Conservation (phyloP, 805 yeast species). For the Sungouiella blattae region DNA sequence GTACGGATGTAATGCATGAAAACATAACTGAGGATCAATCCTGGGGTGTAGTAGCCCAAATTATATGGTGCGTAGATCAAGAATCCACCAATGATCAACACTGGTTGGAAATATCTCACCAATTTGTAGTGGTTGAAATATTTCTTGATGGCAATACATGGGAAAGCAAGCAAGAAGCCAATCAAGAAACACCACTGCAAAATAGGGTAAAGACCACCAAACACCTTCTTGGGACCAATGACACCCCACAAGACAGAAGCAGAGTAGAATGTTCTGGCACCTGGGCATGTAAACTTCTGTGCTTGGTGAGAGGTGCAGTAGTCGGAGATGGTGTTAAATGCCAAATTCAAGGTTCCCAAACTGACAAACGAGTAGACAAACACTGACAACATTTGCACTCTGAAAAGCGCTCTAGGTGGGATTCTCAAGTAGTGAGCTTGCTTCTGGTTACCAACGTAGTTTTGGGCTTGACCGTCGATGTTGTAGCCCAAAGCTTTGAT, state of each 20-base stretch:
- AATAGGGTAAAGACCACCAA: constrained; percentile 29
- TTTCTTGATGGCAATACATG: constrained; percentile 20
- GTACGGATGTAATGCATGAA: constrained; percentile 29
- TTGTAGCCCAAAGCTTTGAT: constrained; percentile 59
- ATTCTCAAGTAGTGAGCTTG: constrained; percentile 63
- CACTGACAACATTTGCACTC: constrained; percentile 25
- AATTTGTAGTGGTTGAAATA: constrained; percentile 15
- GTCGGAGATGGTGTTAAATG: constrained; percentile 25
- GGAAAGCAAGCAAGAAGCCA: constrained; percentile 26
- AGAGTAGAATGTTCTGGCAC: constrained; percentile 37
- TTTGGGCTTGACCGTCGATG: constrained; percentile 54
- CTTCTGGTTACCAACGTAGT: constrained; percentile 54
- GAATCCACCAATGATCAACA: constrained; percentile 31
- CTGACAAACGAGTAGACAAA: constrained; percentile 19
- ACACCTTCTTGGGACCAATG: constrained; percentile 47
- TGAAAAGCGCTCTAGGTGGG: constrained; percentile 59
- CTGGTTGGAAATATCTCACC: constrained; percentile 31
- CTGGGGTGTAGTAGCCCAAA: constrained; percentile 27
- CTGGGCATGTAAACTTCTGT: constrained; percentile 39
- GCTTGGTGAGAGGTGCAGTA: constrained; percentile 41
- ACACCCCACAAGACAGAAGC: constrained; percentile 65
- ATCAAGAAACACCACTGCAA: constrained; percentile 33
- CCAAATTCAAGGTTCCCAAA: constrained; percentile 23
- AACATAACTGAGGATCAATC: constrained; percentile 22
- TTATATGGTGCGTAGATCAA: constrained; percentile 31